These are phyloP conservation scores for Arthrobotrys conoides DNA, from an alignment of 2,329 filamentous ascomycete genomes.

Conservation along the genomic window DNA sequence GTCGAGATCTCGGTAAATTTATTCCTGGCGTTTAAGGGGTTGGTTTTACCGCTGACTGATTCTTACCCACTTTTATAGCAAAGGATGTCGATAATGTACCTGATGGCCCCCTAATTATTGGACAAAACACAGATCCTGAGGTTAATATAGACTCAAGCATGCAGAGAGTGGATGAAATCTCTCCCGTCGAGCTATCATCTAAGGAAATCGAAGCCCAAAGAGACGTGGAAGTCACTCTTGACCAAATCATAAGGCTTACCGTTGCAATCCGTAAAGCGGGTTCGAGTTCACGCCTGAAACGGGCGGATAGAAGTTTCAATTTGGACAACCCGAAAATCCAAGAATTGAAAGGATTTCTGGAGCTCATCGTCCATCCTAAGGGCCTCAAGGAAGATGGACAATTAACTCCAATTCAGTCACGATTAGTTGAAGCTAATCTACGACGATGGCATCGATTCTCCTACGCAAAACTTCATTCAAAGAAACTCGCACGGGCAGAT, in stretches of 20 bases:
- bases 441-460: constrained; percentile 38
- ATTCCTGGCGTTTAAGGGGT: background rate
- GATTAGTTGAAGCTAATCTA: constrained; percentile 41
- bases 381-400: constrained; percentile 27
- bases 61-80: background rate
- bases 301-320: constrained; percentile 36
- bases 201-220: constrained; percentile 32
- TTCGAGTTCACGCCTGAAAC: constrained; percentile 29
- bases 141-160: too few species aligned
- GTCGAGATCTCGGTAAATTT: constrained; percentile 28
- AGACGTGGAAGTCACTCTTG: constrained; percentile 41
- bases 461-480: constrained; percentile 39
- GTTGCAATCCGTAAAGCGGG: constrained; percentile 49
- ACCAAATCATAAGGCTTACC: constrained; percentile 48
- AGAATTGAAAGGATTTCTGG: constrained; percentile 28
- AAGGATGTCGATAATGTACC: background rate
- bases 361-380: constrained; percentile 29
- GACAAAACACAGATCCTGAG: background rate
- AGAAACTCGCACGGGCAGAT: constrained; percentile 31
- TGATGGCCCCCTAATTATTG: background rate
- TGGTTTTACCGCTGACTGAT: background rate
- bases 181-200: background rate
- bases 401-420: constrained; percentile 28
- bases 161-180: background rate
- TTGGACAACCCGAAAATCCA: constrained; percentile 3